These are phyloP conservation scores for Trypanosoma cruzi DNA, from an alignment of 208 protist genomes.

Conservation along the genomic window DNA sequence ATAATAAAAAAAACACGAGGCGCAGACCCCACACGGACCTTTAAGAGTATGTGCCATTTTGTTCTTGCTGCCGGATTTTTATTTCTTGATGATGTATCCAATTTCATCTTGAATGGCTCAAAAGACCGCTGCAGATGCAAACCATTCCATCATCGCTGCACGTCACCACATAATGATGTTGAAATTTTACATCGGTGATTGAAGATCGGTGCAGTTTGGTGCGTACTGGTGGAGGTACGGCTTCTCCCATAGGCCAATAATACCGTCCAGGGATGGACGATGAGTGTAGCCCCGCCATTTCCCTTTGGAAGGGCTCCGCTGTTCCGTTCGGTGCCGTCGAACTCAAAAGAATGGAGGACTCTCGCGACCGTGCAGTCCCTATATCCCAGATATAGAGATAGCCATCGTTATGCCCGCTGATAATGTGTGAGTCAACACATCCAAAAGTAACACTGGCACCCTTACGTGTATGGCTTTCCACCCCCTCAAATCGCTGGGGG, in stretches of 20 bases:
- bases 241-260: constrained; percentile 26
- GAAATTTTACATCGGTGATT: constrained; percentile 69
- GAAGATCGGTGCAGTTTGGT: constrained; percentile 51
- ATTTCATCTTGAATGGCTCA: constrained; percentile 2
- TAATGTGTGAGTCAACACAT: constrained; percentile 55
- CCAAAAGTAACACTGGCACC: constrained; percentile 59
- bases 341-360: neutral
- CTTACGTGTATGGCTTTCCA: constrained; percentile 63
- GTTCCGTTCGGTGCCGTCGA: neutral
- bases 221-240: constrained; percentile 30
- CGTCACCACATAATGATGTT: constrained; percentile 65
- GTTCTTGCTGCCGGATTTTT: neutral
- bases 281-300: constrained; percentile 12
- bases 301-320: neutral
- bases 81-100: neutral
- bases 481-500: constrained; percentile 52
- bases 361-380: constrained; percentile 1
- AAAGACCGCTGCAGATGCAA: constrained; percentile 42
- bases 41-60: neutral
- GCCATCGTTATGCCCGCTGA: constrained; percentile 69
- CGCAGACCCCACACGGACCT: no score
- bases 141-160: constrained; percentile 71
- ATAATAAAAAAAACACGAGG: no score
- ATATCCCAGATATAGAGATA: constrained; percentile 77
- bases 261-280: constrained; percentile 7